Evolutionary conservation across 345 rosid genomes (phyloP), one percentile per base, ranked within the genome.

Genomic region (Pistacia integerrima): DNA sequence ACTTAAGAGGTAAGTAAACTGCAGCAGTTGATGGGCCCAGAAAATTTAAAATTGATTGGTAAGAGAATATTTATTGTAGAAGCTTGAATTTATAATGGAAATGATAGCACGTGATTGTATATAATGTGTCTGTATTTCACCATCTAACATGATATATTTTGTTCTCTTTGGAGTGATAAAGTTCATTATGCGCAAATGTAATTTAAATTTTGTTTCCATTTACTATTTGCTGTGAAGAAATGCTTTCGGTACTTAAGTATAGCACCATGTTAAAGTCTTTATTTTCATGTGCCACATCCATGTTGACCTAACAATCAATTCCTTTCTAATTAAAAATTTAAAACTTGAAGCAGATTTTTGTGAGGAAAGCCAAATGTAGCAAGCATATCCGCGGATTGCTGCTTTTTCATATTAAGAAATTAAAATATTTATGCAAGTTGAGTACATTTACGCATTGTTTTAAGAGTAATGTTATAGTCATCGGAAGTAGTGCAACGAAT

Each of bases 1-100:
- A 65, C 74, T 69, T n/a, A 60, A 74, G 64, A 86, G 83, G 84
- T 81, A 71, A 76, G 84, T 75, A 56, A 36, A 64, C 68, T 78
- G 69, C 74, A 54, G 69, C 68, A n/a, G 22, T 35, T 16, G 12
- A 22, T 46, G 62, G n/a, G 8, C 46, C 1, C 46, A 41, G 46
- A 41, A 41, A 41, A 5, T 41, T 10, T 36, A 75, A 16, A 18
- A 35, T 36, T 5, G 12, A 48, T 11, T 36, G 12, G 33, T 54
- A 20, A 33, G 20, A 22, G 20, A 54, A 74, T 25, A 25, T 72
- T 13, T 14, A 72, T 60, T 16, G 56, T 17, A 25, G 41, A 9
- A 49, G 0, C 3, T 59, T 59, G 51, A 58, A 10, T 16, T 36
- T n/a, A 16, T 59, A 22, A 58, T 1, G 17, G 2, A 58, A 17